Conservation (phyloP, 1,284 basidiomycete species). For the Ceratobasidium sp. region DNA sequence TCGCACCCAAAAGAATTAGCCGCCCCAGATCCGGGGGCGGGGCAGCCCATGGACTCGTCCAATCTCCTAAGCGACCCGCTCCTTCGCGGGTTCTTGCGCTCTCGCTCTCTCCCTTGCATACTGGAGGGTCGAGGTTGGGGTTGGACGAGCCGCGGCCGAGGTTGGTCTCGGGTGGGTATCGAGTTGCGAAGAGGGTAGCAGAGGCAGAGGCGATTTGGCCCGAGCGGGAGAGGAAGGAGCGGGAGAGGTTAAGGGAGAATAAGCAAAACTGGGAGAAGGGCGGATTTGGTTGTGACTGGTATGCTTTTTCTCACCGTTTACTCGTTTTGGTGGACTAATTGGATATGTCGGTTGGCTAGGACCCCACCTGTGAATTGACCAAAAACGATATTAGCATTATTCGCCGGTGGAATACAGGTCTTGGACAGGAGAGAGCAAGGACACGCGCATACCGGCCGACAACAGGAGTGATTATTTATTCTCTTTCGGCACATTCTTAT, state of each 20-base stretch:
- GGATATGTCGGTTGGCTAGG: not conserved
- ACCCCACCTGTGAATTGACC: not conserved
- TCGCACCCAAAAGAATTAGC: conserved; percentile 15
- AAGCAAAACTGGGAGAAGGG: conserved; percentile 9
- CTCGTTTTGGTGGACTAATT: not conserved
- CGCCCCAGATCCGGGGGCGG: conserved; percentile 34
- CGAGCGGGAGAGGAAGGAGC: conserved; percentile 18
- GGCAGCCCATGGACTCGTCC: conserved; percentile 20
- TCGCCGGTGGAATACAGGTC: not conserved
- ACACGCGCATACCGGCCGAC: conserved; percentile 22
- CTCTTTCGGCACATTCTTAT: too few species aligned
- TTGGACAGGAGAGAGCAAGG: not conserved
- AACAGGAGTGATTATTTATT: too few species aligned
- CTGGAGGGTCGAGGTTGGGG: not conserved
- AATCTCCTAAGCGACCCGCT: not conserved
- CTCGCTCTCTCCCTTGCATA: not conserved
- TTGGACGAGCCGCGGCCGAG: too few species aligned
- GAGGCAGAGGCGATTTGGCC: conserved; percentile 29
- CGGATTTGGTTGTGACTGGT: not conserved
- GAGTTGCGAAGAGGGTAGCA: conserved; percentile 20
- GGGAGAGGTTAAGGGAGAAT: conserved; percentile 12
- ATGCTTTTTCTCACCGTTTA: not conserved
- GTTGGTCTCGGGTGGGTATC: conserved; percentile 12
- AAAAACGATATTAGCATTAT: not conserved
- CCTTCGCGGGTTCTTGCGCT: too few species aligned